Conservation (phyloP, 208 protist genomes). For the Leishmania guyanensis region DNA sequence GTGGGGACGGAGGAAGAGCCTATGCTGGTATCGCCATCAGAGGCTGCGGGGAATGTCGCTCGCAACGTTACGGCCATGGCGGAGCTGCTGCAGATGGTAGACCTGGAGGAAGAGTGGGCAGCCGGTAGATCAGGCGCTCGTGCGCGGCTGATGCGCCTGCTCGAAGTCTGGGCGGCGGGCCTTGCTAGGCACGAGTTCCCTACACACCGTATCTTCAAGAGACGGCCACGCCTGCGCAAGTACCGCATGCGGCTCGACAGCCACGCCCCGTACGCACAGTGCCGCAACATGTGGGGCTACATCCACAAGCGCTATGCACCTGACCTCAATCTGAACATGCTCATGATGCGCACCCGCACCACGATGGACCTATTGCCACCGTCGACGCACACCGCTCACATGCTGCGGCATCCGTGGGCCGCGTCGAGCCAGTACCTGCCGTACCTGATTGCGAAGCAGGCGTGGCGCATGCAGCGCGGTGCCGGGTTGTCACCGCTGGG, state of each 20-base stretch:
- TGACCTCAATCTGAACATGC: conserved; percentile 23
- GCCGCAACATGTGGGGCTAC: conserved; percentile 27
- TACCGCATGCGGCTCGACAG: conserved; percentile 25
- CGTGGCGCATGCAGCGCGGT: conserved; percentile 20
- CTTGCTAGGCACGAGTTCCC: conserved; percentile 4
- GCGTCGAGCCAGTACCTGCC: conserved; percentile 25
- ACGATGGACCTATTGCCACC: conserved; percentile 16
- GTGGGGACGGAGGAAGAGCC: neutral
- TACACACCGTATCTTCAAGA: conserved; percentile 2
- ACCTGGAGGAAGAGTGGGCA: too few species aligned
- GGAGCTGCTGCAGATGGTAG: too few species aligned
- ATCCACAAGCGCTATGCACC: conserved; percentile 28
- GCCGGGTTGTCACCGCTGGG: neutral
- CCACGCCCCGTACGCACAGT: conserved; percentile 24
- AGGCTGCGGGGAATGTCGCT: too few species aligned
- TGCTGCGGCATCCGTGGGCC: conserved; percentile 27
- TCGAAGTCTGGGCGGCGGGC: too few species aligned
- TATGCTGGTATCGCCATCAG: too few species aligned
- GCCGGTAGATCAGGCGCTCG: too few species aligned
- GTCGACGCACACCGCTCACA: conserved; percentile 23
- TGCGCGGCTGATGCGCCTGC: too few species aligned
- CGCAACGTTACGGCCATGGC: too few species aligned
- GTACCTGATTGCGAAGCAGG: conserved; percentile 29
- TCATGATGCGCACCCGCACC: conserved; percentile 8
- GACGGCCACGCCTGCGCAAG: conserved; percentile 21